Conservation (phyloP, 2,329 filamentous ascomycete genomes). For the Penicillium fuscoglaucum region DNA sequence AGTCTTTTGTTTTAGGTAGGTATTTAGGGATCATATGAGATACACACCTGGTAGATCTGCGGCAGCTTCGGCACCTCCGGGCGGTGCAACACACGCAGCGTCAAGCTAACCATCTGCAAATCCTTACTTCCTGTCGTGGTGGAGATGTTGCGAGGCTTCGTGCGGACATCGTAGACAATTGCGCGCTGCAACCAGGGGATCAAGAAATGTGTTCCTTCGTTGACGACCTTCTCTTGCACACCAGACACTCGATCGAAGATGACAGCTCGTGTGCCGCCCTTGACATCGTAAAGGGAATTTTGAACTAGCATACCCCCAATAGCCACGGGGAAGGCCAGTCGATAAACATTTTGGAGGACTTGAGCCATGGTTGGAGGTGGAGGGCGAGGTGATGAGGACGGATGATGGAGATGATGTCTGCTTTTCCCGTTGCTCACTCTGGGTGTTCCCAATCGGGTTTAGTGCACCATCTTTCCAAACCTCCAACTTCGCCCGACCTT, state of each 20-base stretch:
- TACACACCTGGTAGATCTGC: slow-evolving; percentile 92
- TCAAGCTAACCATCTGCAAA: slow-evolving; percentile 99
- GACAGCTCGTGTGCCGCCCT: slow-evolving; percentile 88
- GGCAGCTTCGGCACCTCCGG: slow-evolving; percentile 90
- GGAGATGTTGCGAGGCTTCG: slow-evolving; percentile 94
- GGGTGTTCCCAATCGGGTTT: slow-evolving; percentile 34
- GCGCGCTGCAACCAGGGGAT: slow-evolving; percentile 93
- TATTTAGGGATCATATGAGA: not conserved
- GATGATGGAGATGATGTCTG: slow-evolving; percentile 37
- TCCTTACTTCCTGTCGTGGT: slow-evolving; percentile 99
- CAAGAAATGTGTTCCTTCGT: slow-evolving; percentile 96
- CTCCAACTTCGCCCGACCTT: slow-evolving; percentile 37
- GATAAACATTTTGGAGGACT: slow-evolving; percentile 39
- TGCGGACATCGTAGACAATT: slow-evolving; percentile 95
- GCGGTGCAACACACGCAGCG: slow-evolving; percentile 88
- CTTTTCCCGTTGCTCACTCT: slow-evolving; percentile 33
- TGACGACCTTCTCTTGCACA: slow-evolving; percentile 89
- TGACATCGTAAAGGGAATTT: slow-evolving; percentile 92
- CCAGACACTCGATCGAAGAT: slow-evolving; percentile 94
- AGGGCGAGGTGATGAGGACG: slow-evolving; percentile 15
- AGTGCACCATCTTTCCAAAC: slow-evolving; percentile 29
- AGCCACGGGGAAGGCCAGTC: slow-evolving; percentile 68
- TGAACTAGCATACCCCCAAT: slow-evolving; percentile 67
- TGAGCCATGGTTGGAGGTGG: slow-evolving; percentile 45
- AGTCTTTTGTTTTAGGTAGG: not conserved